These are phyloP conservation scores for Backusella morwellensis DNA, from an alignment of 192 early-diverging fungal species.

Conservation along the genomic window DNA sequence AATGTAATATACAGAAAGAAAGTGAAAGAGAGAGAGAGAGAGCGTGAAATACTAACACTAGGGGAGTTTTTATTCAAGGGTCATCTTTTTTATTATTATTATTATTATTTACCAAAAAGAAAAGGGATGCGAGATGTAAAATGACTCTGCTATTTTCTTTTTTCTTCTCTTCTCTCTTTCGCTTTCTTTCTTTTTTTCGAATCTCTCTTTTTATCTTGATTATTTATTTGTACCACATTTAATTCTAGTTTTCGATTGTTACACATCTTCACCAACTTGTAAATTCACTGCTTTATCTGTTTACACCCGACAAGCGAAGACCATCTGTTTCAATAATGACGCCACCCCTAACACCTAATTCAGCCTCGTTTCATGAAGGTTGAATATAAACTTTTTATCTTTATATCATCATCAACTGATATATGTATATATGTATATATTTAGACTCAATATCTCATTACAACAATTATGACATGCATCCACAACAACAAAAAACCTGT, in stretches of 20 bases:
- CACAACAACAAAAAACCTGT: neutral
- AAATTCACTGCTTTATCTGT: neutral
- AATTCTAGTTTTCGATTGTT: neutral
- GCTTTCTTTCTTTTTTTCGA: neutral
- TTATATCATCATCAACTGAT: neutral
- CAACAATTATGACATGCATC: neutral
- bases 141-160: neutral
- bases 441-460: neutral
- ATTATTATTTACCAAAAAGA: neutral
- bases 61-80: neutral
- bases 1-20: neutral
- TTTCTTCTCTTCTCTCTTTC: neutral
- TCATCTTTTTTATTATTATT: neutral
- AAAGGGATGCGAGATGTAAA: neutral
- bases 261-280: constrained; percentile 12
- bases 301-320: neutral
- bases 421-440: neutral
- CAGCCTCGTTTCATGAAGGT: neutral
- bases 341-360: neutral
- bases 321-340: neutral
- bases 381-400: neutral
- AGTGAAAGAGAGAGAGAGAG: neutral
- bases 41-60: neutral
- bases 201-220: neutral
- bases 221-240: neutral